These are phyloP conservation scores for Fimicolochytrium jonesii DNA, from an alignment of 192 early-diverging fungal species.

Conservation along the genomic window DNA sequence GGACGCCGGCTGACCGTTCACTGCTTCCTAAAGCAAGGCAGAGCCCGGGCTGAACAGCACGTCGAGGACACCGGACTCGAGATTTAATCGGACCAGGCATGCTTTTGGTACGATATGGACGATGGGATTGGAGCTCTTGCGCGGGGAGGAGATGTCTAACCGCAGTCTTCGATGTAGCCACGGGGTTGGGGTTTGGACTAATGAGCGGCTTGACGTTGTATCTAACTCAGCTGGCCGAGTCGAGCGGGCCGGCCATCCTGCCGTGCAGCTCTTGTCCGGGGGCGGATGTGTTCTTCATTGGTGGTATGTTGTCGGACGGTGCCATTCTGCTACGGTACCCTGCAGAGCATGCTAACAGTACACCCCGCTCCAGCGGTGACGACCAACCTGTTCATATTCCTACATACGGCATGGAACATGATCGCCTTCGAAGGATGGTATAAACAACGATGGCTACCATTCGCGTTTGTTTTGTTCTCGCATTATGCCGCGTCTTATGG, in stretches of 20 bases:
- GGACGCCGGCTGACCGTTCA: neutral
- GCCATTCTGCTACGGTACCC: no score
- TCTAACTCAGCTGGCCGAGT: slow-evolving; percentile 60
- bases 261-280: slow-evolving; percentile 62
- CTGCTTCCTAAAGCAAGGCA: slow-evolving; percentile 49
- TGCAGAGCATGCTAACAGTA: no score
- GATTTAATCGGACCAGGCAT: slow-evolving; percentile 57
- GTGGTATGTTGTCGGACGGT: no score
- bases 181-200: slow-evolving; percentile 69
- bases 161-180: slow-evolving; percentile 30
- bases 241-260: slow-evolving; percentile 65
- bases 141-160: neutral
- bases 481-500: slow-evolving; percentile 69
- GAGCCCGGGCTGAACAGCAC: slow-evolving; percentile 63
- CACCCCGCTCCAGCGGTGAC: slow-evolving; percentile 61
- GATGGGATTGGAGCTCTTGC: neutral
- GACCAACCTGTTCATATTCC: slow-evolving; percentile 64
- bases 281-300: slow-evolving; percentile 60
- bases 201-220: slow-evolving; percentile 69
- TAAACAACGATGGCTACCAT: slow-evolving; percentile 35
- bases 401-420: slow-evolving; percentile 73
- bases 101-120: slow-evolving; percentile 56
- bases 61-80: slow-evolving; percentile 58
- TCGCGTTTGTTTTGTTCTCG: slow-evolving; percentile 48
- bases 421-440: slow-evolving; percentile 68